Conservation (phyloP, 495 filamentous ascomycete genomes). For the Neurospora sp. region DNA sequence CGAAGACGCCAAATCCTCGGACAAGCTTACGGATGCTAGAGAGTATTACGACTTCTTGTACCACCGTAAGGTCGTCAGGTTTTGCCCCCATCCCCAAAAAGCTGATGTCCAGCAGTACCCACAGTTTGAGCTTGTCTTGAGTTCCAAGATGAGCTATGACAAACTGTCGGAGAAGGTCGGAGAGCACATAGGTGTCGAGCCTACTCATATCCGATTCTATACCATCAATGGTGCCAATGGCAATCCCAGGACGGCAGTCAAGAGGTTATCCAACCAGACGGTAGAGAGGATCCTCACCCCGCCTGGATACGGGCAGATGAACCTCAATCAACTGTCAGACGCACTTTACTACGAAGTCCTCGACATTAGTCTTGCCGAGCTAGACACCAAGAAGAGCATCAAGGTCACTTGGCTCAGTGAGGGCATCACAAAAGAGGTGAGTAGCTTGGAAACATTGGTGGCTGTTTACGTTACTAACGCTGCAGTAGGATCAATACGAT, state of each 20-base stretch:
- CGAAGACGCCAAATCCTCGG: conserved; percentile 23
- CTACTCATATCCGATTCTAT: conserved; percentile 82
- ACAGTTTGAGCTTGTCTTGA: conserved; percentile 61
- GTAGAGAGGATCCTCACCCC: conserved; percentile 63
- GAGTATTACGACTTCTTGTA: conserved; percentile 88
- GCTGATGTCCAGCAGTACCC: conserved; percentile 39
- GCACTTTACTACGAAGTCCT: conserved; percentile 82
- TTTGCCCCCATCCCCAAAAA: conserved; percentile 47
- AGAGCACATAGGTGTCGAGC: conserved; percentile 63
- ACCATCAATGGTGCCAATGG: conserved; percentile 66
- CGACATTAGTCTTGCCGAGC: conserved; percentile 85
- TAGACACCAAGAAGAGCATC: conserved; percentile 78
- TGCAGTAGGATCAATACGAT: conserved; percentile 57
- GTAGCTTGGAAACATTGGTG: conserved; percentile 73
- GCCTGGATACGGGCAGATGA: conserved; percentile 37
- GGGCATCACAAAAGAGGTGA: conserved; percentile 80
- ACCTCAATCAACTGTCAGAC: conserved; percentile 59
- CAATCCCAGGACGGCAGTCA: conserved; percentile 64
- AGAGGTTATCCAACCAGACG: conserved; percentile 52
- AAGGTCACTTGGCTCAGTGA: conserved; percentile 79
- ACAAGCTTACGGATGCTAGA: conserved; percentile 53
- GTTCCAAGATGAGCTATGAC: conserved; percentile 84
- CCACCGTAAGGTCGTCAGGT: conserved; percentile 65
- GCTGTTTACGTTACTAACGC: conserved; percentile 19
- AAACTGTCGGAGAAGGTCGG: conserved; percentile 78